Percentiles rank a stretch among this genome's conserved stretches.
These are phyloP conservation scores for Chlamydomonas incerta DNA, from an alignment of 139 green algal species.

Conservation along the genomic window DNA sequence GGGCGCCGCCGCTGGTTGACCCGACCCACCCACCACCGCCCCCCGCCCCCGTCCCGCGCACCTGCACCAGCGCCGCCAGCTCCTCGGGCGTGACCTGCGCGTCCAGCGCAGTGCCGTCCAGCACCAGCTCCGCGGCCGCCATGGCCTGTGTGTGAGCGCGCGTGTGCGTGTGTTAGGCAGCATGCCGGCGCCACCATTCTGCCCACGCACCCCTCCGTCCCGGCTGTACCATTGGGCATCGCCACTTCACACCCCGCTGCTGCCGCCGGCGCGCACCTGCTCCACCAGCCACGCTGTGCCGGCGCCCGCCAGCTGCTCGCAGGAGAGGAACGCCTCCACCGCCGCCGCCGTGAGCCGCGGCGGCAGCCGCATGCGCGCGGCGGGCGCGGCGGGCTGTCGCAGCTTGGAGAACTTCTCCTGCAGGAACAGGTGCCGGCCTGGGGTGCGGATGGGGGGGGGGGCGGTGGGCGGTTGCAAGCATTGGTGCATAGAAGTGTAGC, in stretches of 20 bases:
- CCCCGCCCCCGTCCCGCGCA: neutral
- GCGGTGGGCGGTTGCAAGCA: neutral
- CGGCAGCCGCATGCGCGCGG: constrained; percentile 21
- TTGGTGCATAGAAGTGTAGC: too few relatives aligned
- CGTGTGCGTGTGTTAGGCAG: too few relatives aligned
- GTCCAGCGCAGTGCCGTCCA: neutral
- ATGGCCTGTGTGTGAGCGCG: too few relatives aligned
- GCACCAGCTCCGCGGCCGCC: neutral
- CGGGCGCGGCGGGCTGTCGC: constrained; percentile 21
- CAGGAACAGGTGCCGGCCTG: constrained; percentile 54
- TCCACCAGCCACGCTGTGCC: constrained; percentile 37
- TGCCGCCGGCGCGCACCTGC: constrained; percentile 3
- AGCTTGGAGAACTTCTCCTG: constrained; percentile 57
- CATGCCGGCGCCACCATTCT: too few relatives aligned
- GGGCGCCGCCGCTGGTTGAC: too few relatives aligned
- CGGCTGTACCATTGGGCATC: too few relatives aligned
- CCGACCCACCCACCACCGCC: neutral
- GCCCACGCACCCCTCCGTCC: too few relatives aligned
- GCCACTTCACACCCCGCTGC: too few relatives aligned
- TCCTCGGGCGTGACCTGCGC: constrained; percentile 7
- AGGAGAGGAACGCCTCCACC: constrained; percentile 46
- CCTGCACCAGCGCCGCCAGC: constrained; percentile 22
- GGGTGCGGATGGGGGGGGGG: neutral
- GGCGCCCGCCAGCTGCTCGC: constrained; percentile 26
- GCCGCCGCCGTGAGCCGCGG: constrained; percentile 37